Conservation (phyloP, 2,329 filamentous ascomycete genomes). For the Talaromyces albobiverticillius region DNA sequence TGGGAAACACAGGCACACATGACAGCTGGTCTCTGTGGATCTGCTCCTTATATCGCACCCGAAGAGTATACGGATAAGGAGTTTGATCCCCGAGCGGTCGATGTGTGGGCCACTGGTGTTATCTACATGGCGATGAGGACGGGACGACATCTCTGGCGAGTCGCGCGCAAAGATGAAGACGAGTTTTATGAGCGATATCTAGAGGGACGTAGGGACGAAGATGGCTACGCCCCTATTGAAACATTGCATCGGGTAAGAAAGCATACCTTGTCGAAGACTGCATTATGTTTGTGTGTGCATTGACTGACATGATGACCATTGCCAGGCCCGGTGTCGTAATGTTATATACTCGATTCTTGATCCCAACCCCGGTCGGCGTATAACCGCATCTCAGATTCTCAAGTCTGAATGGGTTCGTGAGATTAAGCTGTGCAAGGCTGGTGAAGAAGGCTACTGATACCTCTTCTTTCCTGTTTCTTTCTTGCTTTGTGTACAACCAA, state of each 20-base stretch:
- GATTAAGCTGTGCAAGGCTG: constrained; percentile 94
- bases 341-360: constrained; percentile 99
- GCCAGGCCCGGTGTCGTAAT: constrained; percentile 89
- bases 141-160: constrained; percentile 89
- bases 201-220: constrained; percentile 87
- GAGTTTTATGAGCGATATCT: constrained; percentile 96
- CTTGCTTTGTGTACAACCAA: background rate
- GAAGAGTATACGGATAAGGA: constrained; percentile 95
- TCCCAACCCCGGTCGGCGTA: constrained; percentile 85
- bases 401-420: constrained; percentile 99
- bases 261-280: background rate
- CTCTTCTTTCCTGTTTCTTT: constrained; percentile 6
- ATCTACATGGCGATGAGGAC: constrained; percentile 99
- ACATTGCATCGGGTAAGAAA: constrained; percentile 88
- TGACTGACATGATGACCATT: constrained; percentile 19
- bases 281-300: background rate
- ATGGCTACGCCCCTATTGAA: constrained; percentile 95
- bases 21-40: constrained; percentile 95
- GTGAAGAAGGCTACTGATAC: constrained; percentile 80
- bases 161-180: constrained; percentile 95
- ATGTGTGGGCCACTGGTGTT: constrained; percentile 96
- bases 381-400: constrained; percentile 92
- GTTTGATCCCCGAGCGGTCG: constrained; percentile 95
- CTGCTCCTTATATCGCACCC: constrained; percentile 93
- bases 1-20: constrained; percentile 99